phyloP scores from a whole-genome alignment of 2,329 filamentous ascomycete species.

The Fusarium sp. region DNA sequence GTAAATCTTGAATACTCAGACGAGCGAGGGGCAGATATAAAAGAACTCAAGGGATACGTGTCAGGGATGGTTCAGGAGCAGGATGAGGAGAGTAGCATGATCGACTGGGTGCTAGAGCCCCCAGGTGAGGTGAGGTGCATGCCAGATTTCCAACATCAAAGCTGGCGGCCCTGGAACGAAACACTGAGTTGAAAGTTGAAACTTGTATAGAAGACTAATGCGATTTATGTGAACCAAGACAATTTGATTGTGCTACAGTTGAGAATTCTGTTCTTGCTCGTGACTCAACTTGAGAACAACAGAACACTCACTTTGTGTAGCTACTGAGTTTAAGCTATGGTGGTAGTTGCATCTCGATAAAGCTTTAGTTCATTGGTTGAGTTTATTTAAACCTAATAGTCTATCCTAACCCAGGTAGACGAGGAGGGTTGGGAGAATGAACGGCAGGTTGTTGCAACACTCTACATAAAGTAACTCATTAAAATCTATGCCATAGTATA shows the following conservation, averaged over 20 bases:
- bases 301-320: background rate
- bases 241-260: background rate
- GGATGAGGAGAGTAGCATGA: conserved; percentile 40
- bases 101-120: conserved; percentile 57
- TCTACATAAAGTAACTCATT: too few species aligned
- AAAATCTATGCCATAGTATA: too few species aligned
- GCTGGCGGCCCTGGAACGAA: conserved; percentile 52
- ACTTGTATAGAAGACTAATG: background rate
- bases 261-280: background rate
- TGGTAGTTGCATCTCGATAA: background rate
- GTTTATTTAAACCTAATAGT: background rate
- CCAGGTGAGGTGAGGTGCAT: conserved; percentile 62
- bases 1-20: conserved; percentile 67
- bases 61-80: conserved; percentile 47
- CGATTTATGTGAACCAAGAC: background rate
- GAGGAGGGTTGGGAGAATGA: background rate
- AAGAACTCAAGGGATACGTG: conserved; percentile 61
- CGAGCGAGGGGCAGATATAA: conserved; percentile 56
- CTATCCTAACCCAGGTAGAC: too few species aligned
- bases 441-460: background rate
- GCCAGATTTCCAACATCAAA: conserved; percentile 52
- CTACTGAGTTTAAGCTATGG: background rate
- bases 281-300: background rate
- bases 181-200: conserved; percentile 5
- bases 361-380: background rate